Conservation (phyloP, 1,139 yeast species). For the Hansenula lynferdii region DNA sequence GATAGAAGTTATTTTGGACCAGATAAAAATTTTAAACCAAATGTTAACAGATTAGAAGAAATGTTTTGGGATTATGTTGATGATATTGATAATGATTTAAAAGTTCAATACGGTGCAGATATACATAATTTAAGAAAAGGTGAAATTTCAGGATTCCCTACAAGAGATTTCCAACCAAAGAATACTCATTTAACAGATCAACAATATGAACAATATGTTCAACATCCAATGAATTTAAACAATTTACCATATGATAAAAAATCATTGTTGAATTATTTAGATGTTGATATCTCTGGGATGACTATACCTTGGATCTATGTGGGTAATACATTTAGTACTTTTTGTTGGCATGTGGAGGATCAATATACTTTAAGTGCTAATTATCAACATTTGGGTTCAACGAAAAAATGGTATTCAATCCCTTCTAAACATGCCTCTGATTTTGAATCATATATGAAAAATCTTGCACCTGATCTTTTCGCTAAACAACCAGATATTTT, state of each 20-base stretch:
- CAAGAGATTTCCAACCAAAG: constrained; percentile 25
- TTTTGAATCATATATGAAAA: constrained; percentile 51
- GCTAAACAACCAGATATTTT: constrained; percentile 82
- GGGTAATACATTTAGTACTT: constrained; percentile 70
- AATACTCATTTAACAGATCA: constrained; percentile 27
- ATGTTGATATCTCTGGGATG: constrained; percentile 71
- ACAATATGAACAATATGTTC: constrained; percentile 32
- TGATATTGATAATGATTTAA: constrained; percentile 39
- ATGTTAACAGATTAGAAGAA: constrained; percentile 42
- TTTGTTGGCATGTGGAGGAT: constrained; percentile 86
- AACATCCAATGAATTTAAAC: constrained; percentile 65
- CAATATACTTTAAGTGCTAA: constrained; percentile 76
- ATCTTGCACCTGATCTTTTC: constrained; percentile 76
- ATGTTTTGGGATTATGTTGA: constrained; percentile 55
- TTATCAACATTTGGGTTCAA: constrained; percentile 70
- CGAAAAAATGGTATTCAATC: constrained; percentile 77
- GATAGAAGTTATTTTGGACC: constrained; percentile 32
- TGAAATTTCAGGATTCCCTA: constrained; percentile 65
- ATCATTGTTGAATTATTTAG: constrained; percentile 55
- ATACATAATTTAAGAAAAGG: constrained; percentile 58
- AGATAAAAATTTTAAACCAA: constrained; percentile 26
- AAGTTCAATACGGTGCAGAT: constrained; percentile 76
- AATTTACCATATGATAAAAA: constrained; percentile 63
- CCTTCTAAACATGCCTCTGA: constrained; percentile 50
- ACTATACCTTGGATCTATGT: constrained; percentile 79